These are phyloP conservation scores for Fragilariopsis cylindrus DNA, from an alignment of 108 stramenopile genomes.

Conservation along the genomic window DNA sequence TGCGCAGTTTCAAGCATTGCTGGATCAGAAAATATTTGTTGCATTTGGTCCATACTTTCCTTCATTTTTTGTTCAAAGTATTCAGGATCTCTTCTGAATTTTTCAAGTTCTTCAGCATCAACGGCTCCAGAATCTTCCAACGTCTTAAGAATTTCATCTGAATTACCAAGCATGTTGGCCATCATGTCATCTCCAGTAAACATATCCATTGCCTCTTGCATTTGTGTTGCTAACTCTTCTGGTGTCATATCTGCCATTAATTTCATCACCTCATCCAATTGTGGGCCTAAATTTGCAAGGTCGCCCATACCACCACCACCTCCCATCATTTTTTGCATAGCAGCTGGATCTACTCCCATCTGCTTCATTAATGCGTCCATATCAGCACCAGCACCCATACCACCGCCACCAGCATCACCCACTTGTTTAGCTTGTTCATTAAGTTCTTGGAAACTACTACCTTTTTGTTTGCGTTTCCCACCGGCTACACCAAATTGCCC, in stretches of 20 bases:
- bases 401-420: conserved; percentile 37
- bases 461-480: conserved; percentile 18
- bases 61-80: conserved; percentile 81
- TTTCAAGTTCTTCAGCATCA: conserved; percentile 61
- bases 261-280: conserved; percentile 56
- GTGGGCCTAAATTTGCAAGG: conserved; percentile 28
- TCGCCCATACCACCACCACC: conserved; percentile 32
- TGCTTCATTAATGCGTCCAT: conserved; percentile 49
- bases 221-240: conserved; percentile 68
- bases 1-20: conserved; percentile 53
- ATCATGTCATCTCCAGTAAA: conserved; percentile 52
- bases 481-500: conserved; percentile 75
- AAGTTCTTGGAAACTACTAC: conserved; percentile 52
- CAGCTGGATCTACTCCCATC: conserved; percentile 34
- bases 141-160: conserved; percentile 66
- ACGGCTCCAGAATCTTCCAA: conserved; percentile 69
- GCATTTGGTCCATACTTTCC: conserved; percentile 71
- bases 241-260: conserved; percentile 75
- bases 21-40: conserved; percentile 68
- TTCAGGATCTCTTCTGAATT: conserved; percentile 69
- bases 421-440: conserved; percentile 52
- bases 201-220: conserved; percentile 80
- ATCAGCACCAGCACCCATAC: conserved; percentile 24
- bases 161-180: conserved; percentile 52
- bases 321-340: conserved; percentile 31